Evolutionary conservation across 2,329 filamentous ascomycete genomes (phyloP).

Genomic region (Verticillium longisporum): DNA sequence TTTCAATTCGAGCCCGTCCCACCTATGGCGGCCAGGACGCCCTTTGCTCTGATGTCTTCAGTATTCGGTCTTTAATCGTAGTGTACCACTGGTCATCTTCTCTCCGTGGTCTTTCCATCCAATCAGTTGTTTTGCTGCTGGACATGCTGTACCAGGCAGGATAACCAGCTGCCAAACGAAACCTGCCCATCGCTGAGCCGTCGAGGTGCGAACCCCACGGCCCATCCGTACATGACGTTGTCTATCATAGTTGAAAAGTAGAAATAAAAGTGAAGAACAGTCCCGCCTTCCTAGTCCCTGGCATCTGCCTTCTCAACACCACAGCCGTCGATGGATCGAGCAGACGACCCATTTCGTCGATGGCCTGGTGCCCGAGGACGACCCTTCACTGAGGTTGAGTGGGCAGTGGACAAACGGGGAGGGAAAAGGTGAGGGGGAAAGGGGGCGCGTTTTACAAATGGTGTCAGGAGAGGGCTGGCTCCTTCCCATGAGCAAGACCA

Average conservation of each 20-base stretch:
- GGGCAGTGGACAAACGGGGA: not conserved
- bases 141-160: not conserved
- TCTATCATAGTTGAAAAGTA: slow-evolving; percentile 4
- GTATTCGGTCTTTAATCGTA: not conserved
- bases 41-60: not conserved
- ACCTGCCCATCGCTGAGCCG: slow-evolving; percentile 2
- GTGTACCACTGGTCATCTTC: not conserved
- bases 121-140: not conserved
- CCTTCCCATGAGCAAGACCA: not conserved
- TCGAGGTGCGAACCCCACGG: slow-evolving; percentile 11
- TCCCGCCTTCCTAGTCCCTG: not conserved
- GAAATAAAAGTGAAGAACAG: not conserved
- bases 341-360: not conserved
- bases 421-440: not conserved
- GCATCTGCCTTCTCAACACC: slow-evolving; percentile 2
- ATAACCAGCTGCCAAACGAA: not conserved
- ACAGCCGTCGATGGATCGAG: not conserved
- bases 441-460: not conserved
- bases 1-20: not conserved
- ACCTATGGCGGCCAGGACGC: not conserved
- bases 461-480: not conserved
- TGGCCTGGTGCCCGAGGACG: not conserved
- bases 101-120: not conserved
- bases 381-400: not conserved
- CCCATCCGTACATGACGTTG: slow-evolving; percentile 7